Evolutionary conservation across 495 filamentous ascomycete species (phyloP), one percentile per base, ranked within the genome.

Genomic region (Xylaria scruposa): DNA sequence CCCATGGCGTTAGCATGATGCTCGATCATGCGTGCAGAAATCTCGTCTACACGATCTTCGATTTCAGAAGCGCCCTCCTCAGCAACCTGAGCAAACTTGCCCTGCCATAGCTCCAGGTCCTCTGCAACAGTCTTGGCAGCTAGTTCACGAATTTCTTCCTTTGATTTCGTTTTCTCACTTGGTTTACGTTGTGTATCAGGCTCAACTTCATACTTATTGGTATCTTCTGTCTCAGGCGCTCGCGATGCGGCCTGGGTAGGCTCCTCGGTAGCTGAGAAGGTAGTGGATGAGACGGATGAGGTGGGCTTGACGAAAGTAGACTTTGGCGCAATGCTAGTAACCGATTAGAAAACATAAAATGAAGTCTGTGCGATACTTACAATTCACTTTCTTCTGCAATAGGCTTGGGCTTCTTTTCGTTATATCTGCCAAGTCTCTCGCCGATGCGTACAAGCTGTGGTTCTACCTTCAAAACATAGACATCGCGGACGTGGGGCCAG

Each of bases 371-470:
- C n/a, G 19, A 12, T 31, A 70, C 77, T 73, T 72, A 79, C 77
- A 70, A 71, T 40, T 71, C 68, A 7, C 17, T 67, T 56, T 78
- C 79, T 19, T 76, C 73, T 15, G 62, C 44, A 26, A 51, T 21
- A 26, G 56, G 49, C 38, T 76, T 76, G 0, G 56, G 24, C 58
- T 73, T 75, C 59, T 72, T 78, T 42, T 77, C 78, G 4, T 75
- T 78, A 81, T 98, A 95, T 70, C 93, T 88, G 7, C 94, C 96
- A 19, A 99, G 87, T 12, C 95, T 88, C 82, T 98, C 92, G 17
- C 93, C 90, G 72, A 99, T 98, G 73, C 94, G 92, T 61, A 96
- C 89, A 0, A 99, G 86, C 78, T 99, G 96, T 13, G 97, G 97
- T 81, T 98, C 94, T 9, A 99, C 95, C 74, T 95, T 96, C 77